Percentiles rank a stretch among this genome's conserved stretches.
Conservation (phyloP, 1,284 basidiomycete species). For the Dichomitus squalens region DNA sequence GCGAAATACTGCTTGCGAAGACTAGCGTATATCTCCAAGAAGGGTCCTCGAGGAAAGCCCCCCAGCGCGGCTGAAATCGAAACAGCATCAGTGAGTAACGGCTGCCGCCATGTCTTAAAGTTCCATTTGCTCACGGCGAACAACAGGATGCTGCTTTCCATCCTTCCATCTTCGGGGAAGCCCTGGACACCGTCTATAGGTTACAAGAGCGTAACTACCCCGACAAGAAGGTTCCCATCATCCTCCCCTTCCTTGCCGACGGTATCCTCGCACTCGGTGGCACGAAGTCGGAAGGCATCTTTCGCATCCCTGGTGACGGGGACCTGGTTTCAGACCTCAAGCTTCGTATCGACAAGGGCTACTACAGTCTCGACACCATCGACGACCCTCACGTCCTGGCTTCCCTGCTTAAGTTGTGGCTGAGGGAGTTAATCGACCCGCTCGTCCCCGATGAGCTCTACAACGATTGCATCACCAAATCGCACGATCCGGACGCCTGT, state of each 20-base stretch:
- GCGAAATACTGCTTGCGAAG: conserved; percentile 84
- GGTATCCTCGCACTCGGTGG: conserved; percentile 89
- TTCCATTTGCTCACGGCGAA: neutral
- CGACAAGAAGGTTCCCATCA: conserved; percentile 82
- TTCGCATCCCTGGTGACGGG: conserved; percentile 86
- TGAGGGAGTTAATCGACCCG: conserved; percentile 87
- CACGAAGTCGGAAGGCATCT: conserved; percentile 84
- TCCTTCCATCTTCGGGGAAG: conserved; percentile 90
- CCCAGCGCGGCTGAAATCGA: conserved; percentile 84
- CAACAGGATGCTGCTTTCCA: conserved; percentile 87
- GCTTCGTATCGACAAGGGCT: conserved; percentile 85
- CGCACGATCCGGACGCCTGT: conserved; percentile 67
- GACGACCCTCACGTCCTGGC: conserved; percentile 89
- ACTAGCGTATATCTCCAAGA: conserved; percentile 71
- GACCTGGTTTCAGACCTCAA: conserved; percentile 86
- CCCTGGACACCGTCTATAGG: conserved; percentile 79
- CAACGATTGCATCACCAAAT: conserved; percentile 80
- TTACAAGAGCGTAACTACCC: conserved; percentile 86
- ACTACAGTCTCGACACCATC: conserved; percentile 85
- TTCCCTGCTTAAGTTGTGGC: conserved; percentile 88
- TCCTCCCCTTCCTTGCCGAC: conserved; percentile 89
- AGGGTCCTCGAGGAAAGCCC: conserved; percentile 82
- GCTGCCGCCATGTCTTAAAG: neutral
- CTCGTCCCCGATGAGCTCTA: conserved; percentile 86
- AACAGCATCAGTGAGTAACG: conserved; percentile 70